Evolutionary conservation across 495 filamentous ascomycete species (phyloP).

Genomic region (Hyaloscypha finlandica): DNA sequence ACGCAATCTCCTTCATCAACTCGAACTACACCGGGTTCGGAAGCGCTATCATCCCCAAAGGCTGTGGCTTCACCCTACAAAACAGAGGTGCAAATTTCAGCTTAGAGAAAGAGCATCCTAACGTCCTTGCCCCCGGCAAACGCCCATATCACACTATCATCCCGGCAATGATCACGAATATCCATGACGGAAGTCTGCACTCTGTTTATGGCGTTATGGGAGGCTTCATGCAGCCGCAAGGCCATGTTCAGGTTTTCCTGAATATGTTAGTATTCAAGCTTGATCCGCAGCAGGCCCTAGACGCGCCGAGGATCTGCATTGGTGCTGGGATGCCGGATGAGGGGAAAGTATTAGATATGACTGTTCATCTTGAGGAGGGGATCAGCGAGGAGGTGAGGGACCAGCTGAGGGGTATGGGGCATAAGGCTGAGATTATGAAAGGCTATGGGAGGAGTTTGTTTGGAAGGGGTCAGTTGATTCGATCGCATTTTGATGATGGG

Average conservation of each 20-base stretch:
- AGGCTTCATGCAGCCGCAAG: constrained; percentile 97
- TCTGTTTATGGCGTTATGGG: constrained; percentile 94
- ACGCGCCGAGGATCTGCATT: not conserved
- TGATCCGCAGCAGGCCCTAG: constrained; percentile 58
- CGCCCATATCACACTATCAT: constrained; percentile 97
- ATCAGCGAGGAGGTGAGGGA: constrained; percentile 66
- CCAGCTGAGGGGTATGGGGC: constrained; percentile 69
- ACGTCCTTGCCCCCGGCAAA: constrained; percentile 67
- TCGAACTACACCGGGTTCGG: not conserved
- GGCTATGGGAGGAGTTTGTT: constrained; percentile 74
- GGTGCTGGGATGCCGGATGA: constrained; percentile 50
- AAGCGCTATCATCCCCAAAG: not conserved
- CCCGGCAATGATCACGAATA: constrained; percentile 79
- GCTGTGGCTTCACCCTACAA: not conserved
- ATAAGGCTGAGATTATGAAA: constrained; percentile 66
- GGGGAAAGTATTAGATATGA: constrained; percentile 43
- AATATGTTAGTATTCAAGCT: constrained; percentile 82
- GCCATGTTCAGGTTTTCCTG: constrained; percentile 89
- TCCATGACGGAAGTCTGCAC: constrained; percentile 69
- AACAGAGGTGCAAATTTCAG: not conserved
- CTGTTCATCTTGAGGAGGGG: constrained; percentile 83
- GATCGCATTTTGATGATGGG: constrained; percentile 69
- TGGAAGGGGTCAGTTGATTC: constrained; percentile 88
- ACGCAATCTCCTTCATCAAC: not conserved
- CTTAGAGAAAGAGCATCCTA: constrained; percentile 56